phyloP scores from a whole-genome alignment of 1,284 basidiomycete genomes.

The Moesziomyces parantarcticus region DNA sequence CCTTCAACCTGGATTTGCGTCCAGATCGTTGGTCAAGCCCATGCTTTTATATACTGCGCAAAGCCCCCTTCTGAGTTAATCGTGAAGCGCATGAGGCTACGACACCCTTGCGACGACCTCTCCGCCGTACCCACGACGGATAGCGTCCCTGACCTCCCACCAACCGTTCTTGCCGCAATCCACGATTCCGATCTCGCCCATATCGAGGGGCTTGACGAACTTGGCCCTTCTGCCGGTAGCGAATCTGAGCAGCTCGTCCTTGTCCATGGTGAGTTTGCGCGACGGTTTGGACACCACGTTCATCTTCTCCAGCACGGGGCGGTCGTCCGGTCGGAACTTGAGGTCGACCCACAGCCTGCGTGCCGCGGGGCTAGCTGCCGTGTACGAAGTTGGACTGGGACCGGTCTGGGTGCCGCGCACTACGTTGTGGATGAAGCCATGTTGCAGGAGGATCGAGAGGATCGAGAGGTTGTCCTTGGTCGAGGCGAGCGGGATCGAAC shows the following conservation, averaged over 20 bases:
- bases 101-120: constrained; percentile 69
- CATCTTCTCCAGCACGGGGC: constrained; percentile 80
- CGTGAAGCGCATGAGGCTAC: constrained; percentile 1
- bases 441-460: constrained; percentile 83
- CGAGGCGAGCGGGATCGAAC: constrained; percentile 78
- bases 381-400: constrained; percentile 76
- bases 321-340: constrained; percentile 83
- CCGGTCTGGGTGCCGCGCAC: constrained; percentile 80
- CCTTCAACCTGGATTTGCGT: no score
- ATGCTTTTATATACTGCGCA: no score
- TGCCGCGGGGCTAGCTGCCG: constrained; percentile 68
- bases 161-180: constrained; percentile 73
- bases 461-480: constrained; percentile 84
- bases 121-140: constrained; percentile 66
- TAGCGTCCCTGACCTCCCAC: constrained; percentile 69
- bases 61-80: no score
- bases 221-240: constrained; percentile 71
- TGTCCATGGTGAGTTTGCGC: constrained; percentile 79
- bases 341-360: constrained; percentile 82
- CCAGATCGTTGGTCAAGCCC: background rate
- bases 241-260: constrained; percentile 77
- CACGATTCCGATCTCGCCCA: constrained; percentile 88
- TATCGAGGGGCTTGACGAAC: constrained; percentile 78
- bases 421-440: constrained; percentile 83
- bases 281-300: constrained; percentile 80